phyloP scores from a whole-genome alignment of 257 asterid genomes.

The Jacaranda copaia region DNA sequence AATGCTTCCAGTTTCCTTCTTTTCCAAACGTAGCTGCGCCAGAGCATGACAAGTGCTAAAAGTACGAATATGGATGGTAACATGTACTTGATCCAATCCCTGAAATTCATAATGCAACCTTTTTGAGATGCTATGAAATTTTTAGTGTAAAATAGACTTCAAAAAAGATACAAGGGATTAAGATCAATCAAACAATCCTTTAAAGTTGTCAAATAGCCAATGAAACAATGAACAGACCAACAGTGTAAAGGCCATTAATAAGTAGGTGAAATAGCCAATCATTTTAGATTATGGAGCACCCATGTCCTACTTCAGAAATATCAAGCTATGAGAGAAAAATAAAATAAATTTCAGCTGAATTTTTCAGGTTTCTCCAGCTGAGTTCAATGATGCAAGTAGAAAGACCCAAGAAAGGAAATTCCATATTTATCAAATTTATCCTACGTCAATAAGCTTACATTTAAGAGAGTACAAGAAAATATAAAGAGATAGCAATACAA shows the following conservation, averaged over 20 bases:
- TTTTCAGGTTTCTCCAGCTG: not conserved
- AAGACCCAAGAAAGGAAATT: conserved; percentile 13
- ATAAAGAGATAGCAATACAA: no score
- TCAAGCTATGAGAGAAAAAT: not conserved
- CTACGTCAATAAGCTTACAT: no score
- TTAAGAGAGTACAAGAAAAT: no score
- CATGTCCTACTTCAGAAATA: conserved; percentile 1
- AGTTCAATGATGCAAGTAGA: conserved; percentile 12
- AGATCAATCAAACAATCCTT: conserved; percentile 21
- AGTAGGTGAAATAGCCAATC: not conserved
- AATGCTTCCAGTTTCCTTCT: conserved; percentile 63
- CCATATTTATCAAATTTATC: no score
- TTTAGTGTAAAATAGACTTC: conserved; percentile 11
- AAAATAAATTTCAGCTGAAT: conserved; percentile 15
- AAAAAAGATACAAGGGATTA: not conserved
- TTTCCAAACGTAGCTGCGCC: conserved; percentile 58
- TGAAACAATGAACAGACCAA: conserved; percentile 8
- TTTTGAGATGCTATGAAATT: conserved; percentile 26
- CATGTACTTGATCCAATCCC: conserved; percentile 72
- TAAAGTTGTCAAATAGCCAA: conserved; percentile 22
- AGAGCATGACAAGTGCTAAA: conserved; percentile 70
- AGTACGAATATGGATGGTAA: conserved; percentile 55
- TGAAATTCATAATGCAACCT: conserved; percentile 45
- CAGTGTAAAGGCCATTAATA: conserved; percentile 2
- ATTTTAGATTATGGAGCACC: not conserved